Evolutionary conservation across 495 filamentous ascomycete genomes (phyloP), one percentile per base, ranked within the genome.

Genomic region (Terfezia claveryi): DNA sequence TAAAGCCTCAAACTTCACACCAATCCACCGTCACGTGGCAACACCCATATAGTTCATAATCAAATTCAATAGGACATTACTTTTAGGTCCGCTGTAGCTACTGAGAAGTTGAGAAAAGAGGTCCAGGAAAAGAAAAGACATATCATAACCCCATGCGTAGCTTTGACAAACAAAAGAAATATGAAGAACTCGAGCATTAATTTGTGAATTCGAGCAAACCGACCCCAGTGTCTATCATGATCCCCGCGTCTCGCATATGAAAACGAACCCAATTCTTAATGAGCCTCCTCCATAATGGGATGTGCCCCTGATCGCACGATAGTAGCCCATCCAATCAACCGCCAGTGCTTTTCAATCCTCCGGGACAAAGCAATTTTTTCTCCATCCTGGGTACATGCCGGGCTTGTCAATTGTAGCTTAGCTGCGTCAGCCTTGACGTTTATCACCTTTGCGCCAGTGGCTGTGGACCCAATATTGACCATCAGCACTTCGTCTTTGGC

Each of bases 311-410:
- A 46, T 46, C 63, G 56, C 27, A 80, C 80, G 69, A 94, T 93
- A 64, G 86, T 93, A 50, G 87, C 87, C 88, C 89, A 94, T 62
- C 89, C 88, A 60, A 95, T 95, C 66, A 94, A 76, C 72, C 91
- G 84, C 91, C 91, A 96, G 71, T 95, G 89, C 79, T 95, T 95
- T 66, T 98, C 91, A 63, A 96, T 95, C 77, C 92, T 80, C 71
- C 91, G 76, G 67, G 79, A 84, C 67, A 98, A 76, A 41, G 91
- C 92, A 66, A 98, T 86, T 80, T 98, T 98, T 76, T 98, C 92
- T 46, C 85, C 87, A 62, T 92, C 78, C 62, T 91, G 82, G 20
- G 87, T 94, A 72, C 87, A 94, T 41, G 87, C 88, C 23, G 87
- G 87, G 67, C 77, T 85, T 55, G 87, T 94, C 67, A 94, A 70